phyloP scores from a whole-genome alignment of 1,139 yeast genomes.

The Sugiyamaella paludigena region DNA sequence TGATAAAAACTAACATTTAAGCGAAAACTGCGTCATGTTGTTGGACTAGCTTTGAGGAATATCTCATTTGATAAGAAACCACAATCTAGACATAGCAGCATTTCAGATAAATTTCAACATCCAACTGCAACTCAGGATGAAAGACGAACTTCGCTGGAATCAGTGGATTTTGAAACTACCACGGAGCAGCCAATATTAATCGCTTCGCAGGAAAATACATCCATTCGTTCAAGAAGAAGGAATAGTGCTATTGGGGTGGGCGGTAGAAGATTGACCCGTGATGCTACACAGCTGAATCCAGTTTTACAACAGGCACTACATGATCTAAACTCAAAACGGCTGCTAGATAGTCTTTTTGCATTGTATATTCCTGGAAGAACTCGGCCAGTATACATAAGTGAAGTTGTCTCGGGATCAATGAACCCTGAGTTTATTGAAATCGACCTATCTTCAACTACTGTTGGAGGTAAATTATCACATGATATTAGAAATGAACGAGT shows the following conservation, averaged over 20 bases:
- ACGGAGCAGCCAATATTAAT: not conserved
- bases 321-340: conserved; percentile 21
- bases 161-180: not conserved
- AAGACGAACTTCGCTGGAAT: conserved; percentile 2
- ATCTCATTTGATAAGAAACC: conserved; percentile 15
- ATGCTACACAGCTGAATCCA: conserved; percentile 9
- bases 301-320: conserved; percentile 11
- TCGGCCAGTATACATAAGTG: conserved; percentile 44
- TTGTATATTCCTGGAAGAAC: conserved; percentile 36
- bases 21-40: conserved; percentile 25
- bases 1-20: conserved; percentile 1
- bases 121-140: not conserved
- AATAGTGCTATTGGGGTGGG: not conserved
- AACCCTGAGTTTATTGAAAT: conserved; percentile 41
- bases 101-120: conserved; percentile 8
- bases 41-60: conserved; percentile 24
- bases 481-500: conserved; percentile 17
- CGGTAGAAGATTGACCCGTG: conserved; percentile 6
- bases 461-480: no score
- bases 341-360: conserved; percentile 41
- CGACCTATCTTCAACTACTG: conserved; percentile 19
- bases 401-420: conserved; percentile 36
- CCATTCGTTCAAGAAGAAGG: not conserved
- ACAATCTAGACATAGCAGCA: conserved; percentile 8
- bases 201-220: not conserved